A percentile compares a stretch with the other conserved stretches of the same genome.
Conservation (phyloP, 345 rosid species). For the Cardamine occulta region DNA sequence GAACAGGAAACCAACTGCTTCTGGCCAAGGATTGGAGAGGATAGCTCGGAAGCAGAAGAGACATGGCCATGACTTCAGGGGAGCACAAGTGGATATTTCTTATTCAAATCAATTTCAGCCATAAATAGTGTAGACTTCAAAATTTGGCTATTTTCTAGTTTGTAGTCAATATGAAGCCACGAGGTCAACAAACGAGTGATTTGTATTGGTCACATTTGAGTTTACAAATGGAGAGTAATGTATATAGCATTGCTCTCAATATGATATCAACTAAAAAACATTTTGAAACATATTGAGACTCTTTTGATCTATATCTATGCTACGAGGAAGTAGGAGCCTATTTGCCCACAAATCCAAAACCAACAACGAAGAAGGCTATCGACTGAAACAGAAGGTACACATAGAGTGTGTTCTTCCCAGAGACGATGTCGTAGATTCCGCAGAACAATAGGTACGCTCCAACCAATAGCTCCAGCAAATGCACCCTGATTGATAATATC, state of each 20-base stretch:
- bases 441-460: slow-evolving; percentile 77
- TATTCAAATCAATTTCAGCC: slow-evolving; percentile 9
- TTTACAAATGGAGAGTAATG: slow-evolving; percentile 9
- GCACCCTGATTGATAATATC: slow-evolving; percentile 44
- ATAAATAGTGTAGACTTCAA: background rate
- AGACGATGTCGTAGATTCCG: slow-evolving; percentile 69
- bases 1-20: slow-evolving; percentile 36
- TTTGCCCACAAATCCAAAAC: slow-evolving; percentile 77
- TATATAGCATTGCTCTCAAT: slow-evolving; percentile 23
- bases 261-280: slow-evolving; percentile 29
- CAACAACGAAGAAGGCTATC: slow-evolving; percentile 71
- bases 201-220: background rate
- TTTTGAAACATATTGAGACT: slow-evolving; percentile 35
- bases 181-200: background rate
- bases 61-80: slow-evolving; percentile 38
- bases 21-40: slow-evolving; percentile 29
- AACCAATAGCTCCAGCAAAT: slow-evolving; percentile 65
- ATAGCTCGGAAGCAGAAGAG: slow-evolving; percentile 48
- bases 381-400: slow-evolving; percentile 70
- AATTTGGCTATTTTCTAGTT: background rate
- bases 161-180: slow-evolving; percentile 33
- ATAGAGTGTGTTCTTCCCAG: slow-evolving; percentile 69
- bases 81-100: slow-evolving; percentile 8
- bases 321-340: slow-evolving; percentile 51
- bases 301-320: slow-evolving; percentile 19